A percentile compares a stretch with the other conserved stretches of the same genome.
These are phyloP conservation scores for Dothistroma septosporum DNA, from an alignment of 2,329 filamentous ascomycete genomes.

Conservation along the genomic window DNA sequence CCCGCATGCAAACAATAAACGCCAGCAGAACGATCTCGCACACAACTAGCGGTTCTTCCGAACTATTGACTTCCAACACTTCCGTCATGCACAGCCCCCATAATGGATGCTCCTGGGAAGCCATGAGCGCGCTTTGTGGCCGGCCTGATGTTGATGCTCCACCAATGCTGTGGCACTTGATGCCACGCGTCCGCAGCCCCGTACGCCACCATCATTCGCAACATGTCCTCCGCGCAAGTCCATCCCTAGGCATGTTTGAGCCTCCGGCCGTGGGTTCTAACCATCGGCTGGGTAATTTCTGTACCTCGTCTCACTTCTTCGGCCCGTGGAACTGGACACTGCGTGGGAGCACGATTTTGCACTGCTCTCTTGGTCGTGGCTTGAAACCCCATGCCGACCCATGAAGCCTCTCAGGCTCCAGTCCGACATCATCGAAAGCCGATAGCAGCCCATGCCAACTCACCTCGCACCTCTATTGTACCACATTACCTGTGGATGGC, in stretches of 20 bases:
- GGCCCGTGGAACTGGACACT: conserved; percentile 60
- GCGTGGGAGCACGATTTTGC: conserved; percentile 39
- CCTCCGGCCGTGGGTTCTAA: conserved; percentile 48
- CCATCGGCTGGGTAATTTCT: conserved; percentile 49
- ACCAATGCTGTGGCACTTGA: not conserved
- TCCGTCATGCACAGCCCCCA: not conserved
- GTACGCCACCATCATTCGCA: conserved; percentile 17
- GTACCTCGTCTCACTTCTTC: conserved; percentile 39
- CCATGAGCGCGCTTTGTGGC: not conserved
- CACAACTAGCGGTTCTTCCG: not conserved
- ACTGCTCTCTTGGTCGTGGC: conserved; percentile 29
- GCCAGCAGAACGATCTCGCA: not conserved
- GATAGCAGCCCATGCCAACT: conserved; percentile 53
- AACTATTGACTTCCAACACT: not conserved
- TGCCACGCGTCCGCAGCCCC: not conserved
- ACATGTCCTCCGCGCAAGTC: conserved; percentile 22
- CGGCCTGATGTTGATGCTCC: not conserved
- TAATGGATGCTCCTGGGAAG: not conserved
- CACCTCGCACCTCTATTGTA: conserved; percentile 46
- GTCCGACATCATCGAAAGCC: conserved; percentile 50
- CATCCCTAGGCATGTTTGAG: conserved; percentile 39
- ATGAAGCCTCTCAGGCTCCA: conserved; percentile 54
- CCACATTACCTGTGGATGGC: conserved; percentile 31
- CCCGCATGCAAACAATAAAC: too few relatives aligned
- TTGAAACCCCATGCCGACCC: conserved; percentile 60